Base-by-base conservation (phyloP, 2,329 filamentous ascomycete species). In the Aspergillus sp. region DNA sequence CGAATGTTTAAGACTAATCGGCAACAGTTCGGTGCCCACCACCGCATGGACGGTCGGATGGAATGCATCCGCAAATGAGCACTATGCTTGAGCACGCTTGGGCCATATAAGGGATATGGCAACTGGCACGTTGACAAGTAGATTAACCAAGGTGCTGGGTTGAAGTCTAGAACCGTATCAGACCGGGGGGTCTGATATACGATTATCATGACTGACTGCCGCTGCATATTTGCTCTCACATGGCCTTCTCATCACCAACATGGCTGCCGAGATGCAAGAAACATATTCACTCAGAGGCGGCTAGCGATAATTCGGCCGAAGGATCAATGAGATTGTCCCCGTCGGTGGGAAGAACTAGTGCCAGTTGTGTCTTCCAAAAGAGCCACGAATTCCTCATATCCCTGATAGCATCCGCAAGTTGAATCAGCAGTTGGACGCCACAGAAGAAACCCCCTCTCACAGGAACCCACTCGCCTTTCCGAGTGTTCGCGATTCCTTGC, bases 371-470 rank as follows among this genome's bases (percentile, higher is more conserved):
- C 27, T 10, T 32, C 25, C n/a, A 32, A 50, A 5, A 50, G 8
- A 17, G 25, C 25, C 25, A 17, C 25, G 25, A 30, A 50, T 50
- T 3, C n/a, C 47, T 7, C n/a, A n/a, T 1, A 50, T 50, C 47
- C 47, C 25, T 50, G 47, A 17, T 30, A 7, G 8, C 25, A 32
- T 32, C 47, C 30, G 47, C 47, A 50, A 30, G 47, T 50, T 50
- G 47, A 50, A 50, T 50, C 47, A 50, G 47, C 47, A 50, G 47
- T n/a, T 30, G n/a, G 47, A 50, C 27, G 47, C 47, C 47, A 30
- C 47, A 10, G 13, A 17, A 36, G 32, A 36, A 13, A 10, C 21
- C 47, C 25, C 13, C 23, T 44, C 41, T 21, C 41, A 11, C 25
- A n/a, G 8, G 13, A 32, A 50, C 8, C 47, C n/a, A 50, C 10